Percentiles rank a stretch among this genome's conserved stretches.
Conservation (phyloP, 345 rosid species). For the Theobroma cacao region DNA sequence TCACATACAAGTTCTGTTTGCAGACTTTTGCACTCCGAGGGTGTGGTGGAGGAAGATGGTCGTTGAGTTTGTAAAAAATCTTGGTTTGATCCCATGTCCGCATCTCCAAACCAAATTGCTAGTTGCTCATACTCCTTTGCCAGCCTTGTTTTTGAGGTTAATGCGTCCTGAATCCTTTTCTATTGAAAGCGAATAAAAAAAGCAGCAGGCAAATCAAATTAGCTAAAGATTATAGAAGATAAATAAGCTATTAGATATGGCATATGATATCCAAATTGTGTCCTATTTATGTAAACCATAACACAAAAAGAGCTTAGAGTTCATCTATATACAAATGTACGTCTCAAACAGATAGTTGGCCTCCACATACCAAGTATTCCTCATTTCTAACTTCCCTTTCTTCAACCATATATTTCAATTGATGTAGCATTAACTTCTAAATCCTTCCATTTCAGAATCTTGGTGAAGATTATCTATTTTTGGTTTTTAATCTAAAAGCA, state of each 20-base stretch:
- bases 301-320: neutral
- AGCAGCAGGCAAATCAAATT: neutral
- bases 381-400: neutral
- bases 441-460: neutral
- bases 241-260: neutral
- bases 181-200: constrained; percentile 25
- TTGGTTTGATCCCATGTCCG: constrained; percentile 35
- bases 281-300: neutral
- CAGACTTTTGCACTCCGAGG: neutral
- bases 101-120: constrained; percentile 72
- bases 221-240: neutral
- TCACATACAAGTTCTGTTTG: constrained; percentile 11
- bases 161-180: constrained; percentile 69
- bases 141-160: constrained; percentile 49
- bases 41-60: neutral
- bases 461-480: neutral
- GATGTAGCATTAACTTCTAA: neutral
- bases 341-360: neutral
- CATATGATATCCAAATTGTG: neutral
- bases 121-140: constrained; percentile 78
- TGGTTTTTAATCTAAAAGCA: neutral
- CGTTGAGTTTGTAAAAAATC: constrained; percentile 15
- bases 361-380: neutral
- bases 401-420: neutral
- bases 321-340: neutral